phyloP scores from a whole-genome alignment of 306 rosid genomes.

The Datisca glomerata region DNA sequence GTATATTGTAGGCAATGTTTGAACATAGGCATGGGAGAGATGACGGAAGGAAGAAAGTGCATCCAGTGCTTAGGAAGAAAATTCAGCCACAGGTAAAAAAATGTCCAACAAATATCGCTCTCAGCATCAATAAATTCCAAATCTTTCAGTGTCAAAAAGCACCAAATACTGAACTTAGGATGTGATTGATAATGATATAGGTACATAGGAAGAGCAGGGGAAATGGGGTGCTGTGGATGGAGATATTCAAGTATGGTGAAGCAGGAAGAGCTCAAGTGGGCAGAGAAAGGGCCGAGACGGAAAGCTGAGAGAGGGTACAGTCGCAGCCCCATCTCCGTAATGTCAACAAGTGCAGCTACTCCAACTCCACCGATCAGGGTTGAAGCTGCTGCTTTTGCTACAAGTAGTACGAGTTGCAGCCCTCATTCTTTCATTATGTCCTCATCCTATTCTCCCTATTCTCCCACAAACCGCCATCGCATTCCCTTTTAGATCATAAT shows the following conservation, averaged over 20 bases:
- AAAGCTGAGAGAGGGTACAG: slow-evolving; percentile 27
- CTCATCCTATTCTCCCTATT: not conserved
- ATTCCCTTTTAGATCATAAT: not conserved
- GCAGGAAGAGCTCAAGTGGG: slow-evolving; percentile 63
- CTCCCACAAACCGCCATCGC: not conserved
- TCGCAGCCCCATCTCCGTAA: slow-evolving; percentile 10
- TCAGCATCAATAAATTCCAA: too few species aligned
- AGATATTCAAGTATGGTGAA: slow-evolving; percentile 43
- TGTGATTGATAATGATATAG: slow-evolving; percentile 14
- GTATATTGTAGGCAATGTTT: slow-evolving; percentile 72
- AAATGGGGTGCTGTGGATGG: slow-evolving; percentile 34
- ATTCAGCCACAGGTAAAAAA: slow-evolving; percentile 86
- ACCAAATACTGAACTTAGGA: not conserved
- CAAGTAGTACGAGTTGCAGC: not conserved
- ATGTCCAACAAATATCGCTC: too few species aligned
- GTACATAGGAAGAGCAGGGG: slow-evolving; percentile 65
- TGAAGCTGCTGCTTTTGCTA: not conserved
- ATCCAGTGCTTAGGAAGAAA: slow-evolving; percentile 62
- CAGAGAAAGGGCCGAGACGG: slow-evolving; percentile 67
- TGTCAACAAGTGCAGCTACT: slow-evolving; percentile 13
- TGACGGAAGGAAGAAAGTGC: slow-evolving; percentile 90
- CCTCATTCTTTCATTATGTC: not conserved
- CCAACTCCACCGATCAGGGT: not conserved
- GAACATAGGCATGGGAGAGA: slow-evolving; percentile 70
- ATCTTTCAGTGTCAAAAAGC: not conserved